Evolutionary conservation across 2,329 filamentous ascomycete species (phyloP), one percentile per base, ranked within the genome.

Genomic region (Magnaporthiopsis incrustans): DNA sequence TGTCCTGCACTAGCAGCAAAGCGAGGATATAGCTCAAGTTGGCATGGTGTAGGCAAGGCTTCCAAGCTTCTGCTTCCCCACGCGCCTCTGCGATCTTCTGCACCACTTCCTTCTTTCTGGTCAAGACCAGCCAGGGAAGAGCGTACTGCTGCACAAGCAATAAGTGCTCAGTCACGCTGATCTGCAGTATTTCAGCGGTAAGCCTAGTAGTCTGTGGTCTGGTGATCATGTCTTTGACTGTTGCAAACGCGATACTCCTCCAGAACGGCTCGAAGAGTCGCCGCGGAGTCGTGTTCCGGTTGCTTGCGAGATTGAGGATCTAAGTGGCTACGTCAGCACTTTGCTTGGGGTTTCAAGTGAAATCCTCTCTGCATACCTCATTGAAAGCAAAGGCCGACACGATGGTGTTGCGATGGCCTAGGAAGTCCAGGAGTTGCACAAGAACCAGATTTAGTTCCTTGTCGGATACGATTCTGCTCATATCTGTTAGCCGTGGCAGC

Each of bases 401-500:
- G 38, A 97, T 84, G 56, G 85, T 84, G 73, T 96, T 97, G 57
- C 85, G 81, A 76, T 95, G 89, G 10, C 94, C 94, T 11, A 98
- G 80, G 72, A 95, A 97, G 65, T 96, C 90, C 11, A 97, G 81
- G 8, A 98, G 82, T 68, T 90, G 88, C 64, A 96, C 82, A 35
- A 99, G 79, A 27, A 95, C 89, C 63, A 97, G 84, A 69, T 95
- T 95, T 64, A 97, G 84, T 72, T 97, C 92, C 67, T 94, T 87
- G 67, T 95, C 91, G 22, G 86, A 84, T 59, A 90, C 89, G 12
- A 89, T 82, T 65, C 86, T 88, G 63, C 22, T 6, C n/a, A n/a
- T 53, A 32, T 32, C 26, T 33, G 53, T 57, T 38, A 58, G 61
- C 32, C 12, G 32, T 26, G 8, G 11, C 2, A n/a, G 25, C 57